Evolutionary conservation across 495 filamentous ascomycete genomes (phyloP).

Genomic region (Achaetomiella virescens): DNA sequence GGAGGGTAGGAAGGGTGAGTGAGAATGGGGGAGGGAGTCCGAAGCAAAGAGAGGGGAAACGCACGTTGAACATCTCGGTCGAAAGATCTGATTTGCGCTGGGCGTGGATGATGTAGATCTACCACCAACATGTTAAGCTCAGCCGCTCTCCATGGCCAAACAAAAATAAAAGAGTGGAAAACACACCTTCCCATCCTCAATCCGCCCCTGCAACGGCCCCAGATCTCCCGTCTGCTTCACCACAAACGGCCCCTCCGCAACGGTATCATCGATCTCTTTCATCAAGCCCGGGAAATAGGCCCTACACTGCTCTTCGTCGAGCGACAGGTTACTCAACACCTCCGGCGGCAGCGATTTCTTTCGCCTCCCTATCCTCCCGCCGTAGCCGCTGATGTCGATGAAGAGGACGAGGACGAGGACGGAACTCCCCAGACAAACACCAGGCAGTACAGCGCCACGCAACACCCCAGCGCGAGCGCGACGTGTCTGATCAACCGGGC

Average conservation of each 20-base stretch:
- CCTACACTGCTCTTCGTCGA: slow-evolving; percentile 37
- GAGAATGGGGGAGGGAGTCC: no score
- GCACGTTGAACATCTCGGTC: slow-evolving; percentile 36
- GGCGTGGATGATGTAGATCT: slow-evolving; percentile 41
- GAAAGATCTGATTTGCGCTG: slow-evolving; percentile 35
- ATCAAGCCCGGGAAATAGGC: slow-evolving; percentile 42
- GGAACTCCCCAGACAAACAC: slow-evolving; percentile 24
- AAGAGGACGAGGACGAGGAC: background rate
- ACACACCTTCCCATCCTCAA: slow-evolving; percentile 38
- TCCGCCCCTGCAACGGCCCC: slow-evolving; percentile 37
- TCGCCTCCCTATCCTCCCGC: no score
- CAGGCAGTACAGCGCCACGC: slow-evolving; percentile 34
- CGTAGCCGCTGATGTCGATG: background rate
- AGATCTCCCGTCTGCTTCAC: slow-evolving; percentile 32
- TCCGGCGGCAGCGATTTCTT: slow-evolving; percentile 16
- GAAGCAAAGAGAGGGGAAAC: background rate
- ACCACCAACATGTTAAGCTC: background rate
- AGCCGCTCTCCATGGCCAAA: background rate
- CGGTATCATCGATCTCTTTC: slow-evolving; percentile 39
- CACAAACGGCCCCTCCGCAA: slow-evolving; percentile 40
- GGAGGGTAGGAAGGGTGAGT: background rate
- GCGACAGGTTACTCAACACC: slow-evolving; percentile 34
- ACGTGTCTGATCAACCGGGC: slow-evolving; percentile 30
- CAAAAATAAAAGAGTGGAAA: background rate
- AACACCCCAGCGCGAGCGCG: slow-evolving; percentile 23